Base-by-base conservation (phyloP, 306 rosid genomes). In the Cicer judaicum region DNA sequence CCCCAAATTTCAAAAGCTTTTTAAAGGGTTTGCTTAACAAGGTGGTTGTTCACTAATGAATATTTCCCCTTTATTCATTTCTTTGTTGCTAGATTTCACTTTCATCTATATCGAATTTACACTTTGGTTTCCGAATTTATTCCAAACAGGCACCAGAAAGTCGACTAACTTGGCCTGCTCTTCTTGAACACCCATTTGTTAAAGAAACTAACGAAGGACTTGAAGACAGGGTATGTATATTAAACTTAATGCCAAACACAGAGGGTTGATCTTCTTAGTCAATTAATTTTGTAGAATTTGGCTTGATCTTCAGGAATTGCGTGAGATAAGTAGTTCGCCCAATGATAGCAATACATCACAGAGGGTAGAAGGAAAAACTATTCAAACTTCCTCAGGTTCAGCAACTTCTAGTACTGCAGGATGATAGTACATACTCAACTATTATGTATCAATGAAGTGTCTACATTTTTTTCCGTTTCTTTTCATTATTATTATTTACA, bases 131-230 rank as follows among this genome's bases (percentile, higher is more conserved):
- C 72, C 42, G 57, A 77, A 43, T 75, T 73, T 47, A 14, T 63
- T 82, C 66, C 47, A 63, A 69, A 44, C 81, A 94, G 99, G 90
- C 85, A 74, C 99, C 99, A 5, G 96, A 94, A 84, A 90, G 88
- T 85, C 93, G 99, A 54, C 85, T 94, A 73, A 86, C 97, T 18
- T 94, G 99, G 99, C 99, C 99, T 15, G 89, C 92, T 69, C 96
- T 94, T 80, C 84, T 94, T 59, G 97, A 94, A 73, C 97, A 94
- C 69, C 96, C 97, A 68, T 94, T 94, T 85, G 97, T 94, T 60
- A 86, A 86, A 82, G 99, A 92, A 87, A 72, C 87, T 6, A 68
- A 84, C 18, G 85, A 84, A 8, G 91, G 90, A 68, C 67, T 43
- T 73, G 90, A 86, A 56, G 79, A 78, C 72, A 87, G 82, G 96